Evolutionary conservation across 805 yeast genomes (phyloP).

Genomic region (Myxozyma neotropica): DNA sequence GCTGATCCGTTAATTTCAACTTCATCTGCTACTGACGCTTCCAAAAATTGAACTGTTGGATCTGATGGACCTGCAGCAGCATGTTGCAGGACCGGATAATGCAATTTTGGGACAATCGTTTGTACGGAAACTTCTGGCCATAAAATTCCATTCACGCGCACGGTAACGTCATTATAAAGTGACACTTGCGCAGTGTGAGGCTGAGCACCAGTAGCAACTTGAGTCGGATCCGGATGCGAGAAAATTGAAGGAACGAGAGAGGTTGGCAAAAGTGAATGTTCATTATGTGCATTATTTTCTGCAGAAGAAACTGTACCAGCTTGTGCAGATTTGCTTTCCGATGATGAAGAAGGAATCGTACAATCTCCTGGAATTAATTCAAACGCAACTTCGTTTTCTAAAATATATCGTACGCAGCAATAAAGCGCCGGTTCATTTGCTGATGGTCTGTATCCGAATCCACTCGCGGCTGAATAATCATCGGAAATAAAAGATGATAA

Average conservation of each 20-base stretch:
- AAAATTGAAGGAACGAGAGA: constrained; percentile 30
- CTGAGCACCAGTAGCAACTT: constrained; percentile 1
- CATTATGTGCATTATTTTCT: background rate
- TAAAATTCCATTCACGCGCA: constrained; percentile 61
- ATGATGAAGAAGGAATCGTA: background rate
- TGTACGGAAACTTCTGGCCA: constrained; percentile 69
- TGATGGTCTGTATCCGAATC: constrained; percentile 26
- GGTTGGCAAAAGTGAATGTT: constrained; percentile 17
- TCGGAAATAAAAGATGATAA: constrained; percentile 28
- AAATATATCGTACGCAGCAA: constrained; percentile 39
- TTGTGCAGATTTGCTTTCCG: background rate
- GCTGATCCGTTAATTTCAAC: background rate
- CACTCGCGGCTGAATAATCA: constrained; percentile 15
- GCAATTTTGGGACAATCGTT: constrained; percentile 36
- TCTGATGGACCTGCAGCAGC: background rate
- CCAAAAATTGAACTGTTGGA: constrained; percentile 21
- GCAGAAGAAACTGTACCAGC: background rate
- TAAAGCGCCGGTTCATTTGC: constrained; percentile 26
- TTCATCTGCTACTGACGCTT: constrained; percentile 19
- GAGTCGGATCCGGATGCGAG: constrained; percentile 18
- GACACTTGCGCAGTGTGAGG: constrained; percentile 10
- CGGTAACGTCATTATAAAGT: constrained; percentile 33
- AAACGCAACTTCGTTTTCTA: constrained; percentile 42
- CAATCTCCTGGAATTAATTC: constrained; percentile 32
- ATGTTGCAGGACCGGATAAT: constrained; percentile 10